A percentile compares a stretch with the other conserved stretches of the same genome.
Evolutionary conservation across 192 early-diverging fungal genomes (phyloP).

Genomic region (Coemansia umbellata): DNA sequence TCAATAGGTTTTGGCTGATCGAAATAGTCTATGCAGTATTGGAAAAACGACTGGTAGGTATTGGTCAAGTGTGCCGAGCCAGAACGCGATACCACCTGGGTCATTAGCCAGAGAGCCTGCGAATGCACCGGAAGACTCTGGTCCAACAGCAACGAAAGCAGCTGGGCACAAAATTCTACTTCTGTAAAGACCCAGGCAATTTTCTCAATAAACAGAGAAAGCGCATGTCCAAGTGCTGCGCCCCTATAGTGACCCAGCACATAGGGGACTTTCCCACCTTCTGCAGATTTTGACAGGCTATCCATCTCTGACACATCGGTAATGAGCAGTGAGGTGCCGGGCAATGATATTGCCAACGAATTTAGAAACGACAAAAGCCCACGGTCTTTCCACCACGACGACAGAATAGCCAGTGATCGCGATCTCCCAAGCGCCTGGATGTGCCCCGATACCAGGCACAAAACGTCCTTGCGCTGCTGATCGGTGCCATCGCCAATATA

Average conservation of each 20-base stretch:
- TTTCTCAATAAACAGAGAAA: slow-evolving; percentile 8
- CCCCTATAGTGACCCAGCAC: slow-evolving; percentile 24
- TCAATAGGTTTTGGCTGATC: neutral
- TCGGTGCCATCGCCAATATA: slow-evolving; percentile 13
- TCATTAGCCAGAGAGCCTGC: slow-evolving; percentile 26
- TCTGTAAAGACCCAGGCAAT: slow-evolving; percentile 6
- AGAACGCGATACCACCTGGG: neutral
- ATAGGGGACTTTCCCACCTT: slow-evolving; percentile 1
- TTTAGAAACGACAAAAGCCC: slow-evolving; percentile 18
- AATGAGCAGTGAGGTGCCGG: slow-evolving; percentile 32
- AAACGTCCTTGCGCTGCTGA: slow-evolving; percentile 18
- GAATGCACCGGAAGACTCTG: neutral
- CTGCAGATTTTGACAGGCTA: neutral
- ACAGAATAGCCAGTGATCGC: slow-evolving; percentile 2
- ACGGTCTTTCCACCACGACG: slow-evolving; percentile 27
- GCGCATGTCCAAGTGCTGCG: slow-evolving; percentile 4
- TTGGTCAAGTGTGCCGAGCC: neutral
- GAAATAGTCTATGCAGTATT: slow-evolving; percentile 24
- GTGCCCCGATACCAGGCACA: slow-evolving; percentile 14
- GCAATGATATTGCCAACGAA: slow-evolving; percentile 24
- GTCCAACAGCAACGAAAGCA: slow-evolving; percentile 9
- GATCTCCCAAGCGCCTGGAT: slow-evolving; percentile 8
- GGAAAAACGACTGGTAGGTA: slow-evolving; percentile 13
- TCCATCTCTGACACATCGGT: slow-evolving; percentile 1
- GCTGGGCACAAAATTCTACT: slow-evolving; percentile 10